These are phyloP conservation scores for Aleurites moluccanus DNA, from an alignment of 441 rosid species.

Conservation along the genomic window DNA sequence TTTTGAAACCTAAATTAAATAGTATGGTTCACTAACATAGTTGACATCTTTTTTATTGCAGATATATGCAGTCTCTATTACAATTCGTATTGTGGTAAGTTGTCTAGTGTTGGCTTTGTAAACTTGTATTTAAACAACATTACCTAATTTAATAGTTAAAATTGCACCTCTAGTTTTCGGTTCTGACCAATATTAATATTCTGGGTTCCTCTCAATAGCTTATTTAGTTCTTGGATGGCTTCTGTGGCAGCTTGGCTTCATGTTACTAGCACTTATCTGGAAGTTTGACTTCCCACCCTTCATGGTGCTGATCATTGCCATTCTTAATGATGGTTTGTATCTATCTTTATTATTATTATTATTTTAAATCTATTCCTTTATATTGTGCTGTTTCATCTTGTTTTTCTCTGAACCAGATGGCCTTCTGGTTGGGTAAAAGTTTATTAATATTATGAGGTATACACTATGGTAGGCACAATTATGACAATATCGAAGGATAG, in stretches of 20 bases:
- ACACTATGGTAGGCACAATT: constrained; percentile 62
- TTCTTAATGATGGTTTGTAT: constrained; percentile 87
- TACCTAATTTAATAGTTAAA: constrained; percentile 2
- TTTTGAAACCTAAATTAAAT: not conserved
- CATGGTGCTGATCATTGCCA: constrained; percentile 97
- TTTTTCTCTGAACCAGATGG: no score
- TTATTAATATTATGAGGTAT: no score
- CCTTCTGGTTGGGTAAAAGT: no score
- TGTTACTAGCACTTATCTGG: constrained; percentile 97
- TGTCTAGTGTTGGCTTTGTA: not conserved
- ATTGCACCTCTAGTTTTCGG: not conserved
- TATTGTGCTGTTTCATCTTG: no score
- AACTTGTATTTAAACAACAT: not conserved
- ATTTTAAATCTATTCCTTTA: constrained; percentile 2
- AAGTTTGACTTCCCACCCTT: constrained; percentile 97
- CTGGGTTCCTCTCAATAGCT: not conserved
- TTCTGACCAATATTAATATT: not conserved
- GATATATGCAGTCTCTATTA: constrained; percentile 94
- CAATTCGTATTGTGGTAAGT: constrained; percentile 95
- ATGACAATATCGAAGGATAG: constrained; percentile 99
- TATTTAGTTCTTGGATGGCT: constrained; percentile 3
- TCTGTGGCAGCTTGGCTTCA: constrained; percentile 71
- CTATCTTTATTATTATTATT: not conserved
- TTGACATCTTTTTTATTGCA: constrained; percentile 27
- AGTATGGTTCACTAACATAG: not conserved